Percentiles rank a stretch among this genome's conserved stretches.
Conservation (phyloP, 2,329 filamentous ascomycete species). For the Lasiodiplodia theobromae region DNA sequence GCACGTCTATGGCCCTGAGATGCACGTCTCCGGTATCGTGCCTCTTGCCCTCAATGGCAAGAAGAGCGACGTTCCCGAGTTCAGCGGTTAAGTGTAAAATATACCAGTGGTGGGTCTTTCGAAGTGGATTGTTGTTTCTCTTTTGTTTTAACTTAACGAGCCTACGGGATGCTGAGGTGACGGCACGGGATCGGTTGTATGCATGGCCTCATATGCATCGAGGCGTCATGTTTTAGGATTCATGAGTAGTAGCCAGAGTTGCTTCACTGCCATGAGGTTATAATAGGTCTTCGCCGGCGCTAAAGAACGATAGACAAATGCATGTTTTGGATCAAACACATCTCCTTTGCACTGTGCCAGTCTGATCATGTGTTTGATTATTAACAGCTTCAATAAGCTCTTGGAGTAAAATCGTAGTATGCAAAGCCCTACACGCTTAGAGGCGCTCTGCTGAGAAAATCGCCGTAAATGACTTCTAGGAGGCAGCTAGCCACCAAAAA, state of each 20-base stretch:
- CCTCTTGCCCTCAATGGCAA: conserved; percentile 80
- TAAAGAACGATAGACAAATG: conserved; percentile 28
- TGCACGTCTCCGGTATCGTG: conserved; percentile 94
- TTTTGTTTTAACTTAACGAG: conserved; percentile 23
- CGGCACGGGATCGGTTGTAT: conserved; percentile 18
- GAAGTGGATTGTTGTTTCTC: conserved; percentile 22
- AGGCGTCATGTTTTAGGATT: conserved; percentile 23
- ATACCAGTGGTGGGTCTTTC: conserved; percentile 12
- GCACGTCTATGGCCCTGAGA: conserved; percentile 84
- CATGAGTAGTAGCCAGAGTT: conserved; percentile 20
- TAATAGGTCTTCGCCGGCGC: conserved; percentile 24
- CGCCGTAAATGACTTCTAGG: too few relatives aligned
- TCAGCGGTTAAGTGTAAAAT: conserved; percentile 54
- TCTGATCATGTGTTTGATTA: background rate
- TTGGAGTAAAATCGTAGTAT: background rate
- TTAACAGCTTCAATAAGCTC: background rate
- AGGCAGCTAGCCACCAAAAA: too few relatives aligned
- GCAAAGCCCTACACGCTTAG: too few relatives aligned
- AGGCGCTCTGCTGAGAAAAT: too few relatives aligned
- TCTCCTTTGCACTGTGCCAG: background rate
- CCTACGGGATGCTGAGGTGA: conserved; percentile 22
- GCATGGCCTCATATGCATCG: conserved; percentile 14
- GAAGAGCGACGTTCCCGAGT: conserved; percentile 67
- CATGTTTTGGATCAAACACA: conserved; percentile 18
- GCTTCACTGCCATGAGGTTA: conserved; percentile 13